Base-by-base conservation (phyloP, 106 monocot species). In the Platanthera guangdongensis region DNA sequence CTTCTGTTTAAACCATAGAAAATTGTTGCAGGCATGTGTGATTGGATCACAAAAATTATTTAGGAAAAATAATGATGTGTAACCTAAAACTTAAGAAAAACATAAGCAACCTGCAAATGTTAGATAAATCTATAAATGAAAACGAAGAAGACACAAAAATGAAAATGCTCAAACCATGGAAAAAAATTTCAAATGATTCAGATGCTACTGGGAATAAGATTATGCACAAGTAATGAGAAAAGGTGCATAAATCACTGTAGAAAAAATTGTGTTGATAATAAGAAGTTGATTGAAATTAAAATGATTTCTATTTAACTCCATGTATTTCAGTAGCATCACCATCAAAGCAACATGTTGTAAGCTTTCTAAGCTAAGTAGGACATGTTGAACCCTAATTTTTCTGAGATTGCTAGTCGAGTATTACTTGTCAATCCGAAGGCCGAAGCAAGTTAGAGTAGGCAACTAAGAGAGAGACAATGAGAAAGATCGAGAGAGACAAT, bases 1-100 rank as follows among this genome's bases (percentile, higher is more conserved):
- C 72, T 73, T 87, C 92, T 89, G 87, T 25, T 9, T 52, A 74
- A 63, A 51, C 4, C 51, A 51, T 11, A 50, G 51, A 72, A 10
- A 50, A 72, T 13, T 21, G 11, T 22, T 10, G 51, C 51, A 50
- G 4, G 70, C 16, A 70, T 47, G 7, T 48, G 47, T 2, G 10
- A 47, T n/a, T 46, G 16, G 15, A 70, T 9, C 70, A 70, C 46
- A n/a, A 70, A 46, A 47, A 10, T 5, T 8, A 70, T 47, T 8
- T 70, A 48, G 1, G 15, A 15, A 39, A 69, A 9, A 69, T 7
- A 48, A 70, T 47, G 65, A 65, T 15, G 14, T 8, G 7, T 9
- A 51, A 51, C 51, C 51, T 51, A 51, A 51, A 72, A 72, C 8
- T 45, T 45, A 3, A 39, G 39, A 39, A 63, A 16, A 4, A 63